Conservation (phyloP, 306 rosid species). For the Quercus mongolica region DNA sequence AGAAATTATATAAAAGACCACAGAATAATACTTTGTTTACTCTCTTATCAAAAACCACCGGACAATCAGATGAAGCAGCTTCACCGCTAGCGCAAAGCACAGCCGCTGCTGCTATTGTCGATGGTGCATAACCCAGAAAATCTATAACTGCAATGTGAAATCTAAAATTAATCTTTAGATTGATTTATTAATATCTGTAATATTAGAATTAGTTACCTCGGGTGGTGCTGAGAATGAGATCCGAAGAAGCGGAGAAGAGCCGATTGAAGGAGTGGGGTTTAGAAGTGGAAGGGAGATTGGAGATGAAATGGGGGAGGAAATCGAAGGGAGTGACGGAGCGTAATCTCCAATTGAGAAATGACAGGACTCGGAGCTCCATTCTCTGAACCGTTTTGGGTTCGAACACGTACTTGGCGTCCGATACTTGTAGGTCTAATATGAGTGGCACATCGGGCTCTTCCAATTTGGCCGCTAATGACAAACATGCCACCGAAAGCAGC, state of each 20-base stretch:
- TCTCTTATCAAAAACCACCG: conserved; percentile 24
- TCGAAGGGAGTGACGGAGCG: conserved; percentile 75
- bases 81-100: conserved; percentile 45
- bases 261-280: background rate
- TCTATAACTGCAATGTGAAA: conserved; percentile 39
- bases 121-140: conserved; percentile 57
- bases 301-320: conserved; percentile 48
- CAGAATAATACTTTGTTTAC: conserved; percentile 35
- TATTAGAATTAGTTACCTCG: conserved; percentile 31
- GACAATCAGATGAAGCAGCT: background rate
- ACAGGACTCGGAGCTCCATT: conserved; percentile 68
- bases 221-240: conserved; percentile 48
- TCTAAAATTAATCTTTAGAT: background rate
- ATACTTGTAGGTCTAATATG: conserved; percentile 55
- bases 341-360: conserved; percentile 59
- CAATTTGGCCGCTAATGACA: conserved; percentile 83
- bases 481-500: conserved; percentile 71
- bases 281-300: conserved; percentile 36
- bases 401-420: conserved; percentile 47
- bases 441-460: conserved; percentile 55
- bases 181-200: background rate
- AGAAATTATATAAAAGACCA: background rate
- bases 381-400: conserved; percentile 57
- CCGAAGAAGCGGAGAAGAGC: conserved; percentile 34
- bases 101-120: conserved; percentile 67